Percentiles rank a stretch among this genome's conserved stretches.
phyloP scores from a whole-genome alignment of 192 early-diverging fungal genomes.

The Linnemannia exigua region DNA sequence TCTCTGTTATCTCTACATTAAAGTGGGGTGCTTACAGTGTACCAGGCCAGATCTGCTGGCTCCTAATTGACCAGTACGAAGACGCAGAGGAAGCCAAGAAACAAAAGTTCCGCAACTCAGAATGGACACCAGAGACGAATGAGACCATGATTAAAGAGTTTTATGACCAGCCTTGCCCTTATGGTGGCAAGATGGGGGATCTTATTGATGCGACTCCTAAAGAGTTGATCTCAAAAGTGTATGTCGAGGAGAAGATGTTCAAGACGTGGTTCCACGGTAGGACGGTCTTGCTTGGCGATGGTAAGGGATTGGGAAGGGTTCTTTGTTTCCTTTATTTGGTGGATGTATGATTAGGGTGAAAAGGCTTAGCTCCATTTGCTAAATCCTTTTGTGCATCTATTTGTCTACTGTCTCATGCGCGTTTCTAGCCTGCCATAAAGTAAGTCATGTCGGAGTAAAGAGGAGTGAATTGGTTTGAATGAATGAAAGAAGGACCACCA shows the following conservation, averaged over 20 bases:
- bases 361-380: too few species aligned
- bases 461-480: background rate
- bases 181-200: slow-evolving; percentile 27
- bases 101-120: slow-evolving; percentile 18
- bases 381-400: background rate
- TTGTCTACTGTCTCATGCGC: background rate
- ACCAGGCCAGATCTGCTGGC: slow-evolving; percentile 30
- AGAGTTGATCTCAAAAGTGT: slow-evolving; percentile 35
- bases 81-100: slow-evolving; percentile 10
- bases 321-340: background rate
- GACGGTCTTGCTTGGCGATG: slow-evolving; percentile 35
- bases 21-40: slow-evolving; percentile 27
- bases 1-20: background rate
- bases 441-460: slow-evolving; percentile 2
- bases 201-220: slow-evolving; percentile 30
- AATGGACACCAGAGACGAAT: slow-evolving; percentile 29
- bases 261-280: slow-evolving; percentile 39
- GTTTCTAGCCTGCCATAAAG: slow-evolving; percentile 35
- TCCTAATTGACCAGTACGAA: slow-evolving; percentile 1
- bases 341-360: background rate
- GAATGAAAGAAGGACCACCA: background rate
- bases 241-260: slow-evolving; percentile 41
- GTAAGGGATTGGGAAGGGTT: slow-evolving; percentile 12
- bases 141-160: slow-evolving; percentile 29
- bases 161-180: background rate